A percentile compares a stretch with the other conserved stretches of the same genome.
Evolutionary conservation across 345 rosid genomes (phyloP).

Genomic region (Theobroma cacao): DNA sequence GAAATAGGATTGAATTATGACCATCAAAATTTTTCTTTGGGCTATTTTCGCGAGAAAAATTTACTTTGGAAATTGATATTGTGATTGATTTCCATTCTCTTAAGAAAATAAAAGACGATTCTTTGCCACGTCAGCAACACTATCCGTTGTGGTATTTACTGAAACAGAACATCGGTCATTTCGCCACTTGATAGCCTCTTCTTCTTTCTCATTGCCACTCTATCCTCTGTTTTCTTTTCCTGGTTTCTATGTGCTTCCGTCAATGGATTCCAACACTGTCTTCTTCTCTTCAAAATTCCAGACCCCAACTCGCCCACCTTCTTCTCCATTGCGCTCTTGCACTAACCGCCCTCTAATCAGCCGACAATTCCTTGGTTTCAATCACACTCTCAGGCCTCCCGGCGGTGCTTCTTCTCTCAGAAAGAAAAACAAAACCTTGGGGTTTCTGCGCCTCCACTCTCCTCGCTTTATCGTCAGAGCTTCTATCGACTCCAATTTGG

Average conservation of each 20-base stretch:
- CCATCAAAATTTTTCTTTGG: no score
- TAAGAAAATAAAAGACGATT: background rate
- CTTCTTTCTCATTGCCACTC: conserved; percentile 17
- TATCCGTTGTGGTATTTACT: conserved; percentile 16
- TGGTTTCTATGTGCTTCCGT: conserved; percentile 23
- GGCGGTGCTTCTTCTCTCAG: conserved; percentile 28
- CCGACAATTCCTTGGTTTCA: conserved; percentile 53
- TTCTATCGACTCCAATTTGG: conserved; percentile 44
- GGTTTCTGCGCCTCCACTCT: conserved; percentile 24
- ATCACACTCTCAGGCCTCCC: conserved; percentile 49
- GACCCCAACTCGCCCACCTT: conserved; percentile 31
- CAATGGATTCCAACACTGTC: conserved; percentile 52
- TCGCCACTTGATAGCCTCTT: conserved; percentile 20
- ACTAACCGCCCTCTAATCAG: conserved; percentile 33
- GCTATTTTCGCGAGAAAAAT: no score
- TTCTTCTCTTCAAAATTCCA: conserved; percentile 42
- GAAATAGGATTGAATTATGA: no score
- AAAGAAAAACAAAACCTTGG: conserved; percentile 22
- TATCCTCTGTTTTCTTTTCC: conserved; percentile 16
- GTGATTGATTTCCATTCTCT: background rate
- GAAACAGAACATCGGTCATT: conserved; percentile 13
- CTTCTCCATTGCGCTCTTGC: conserved; percentile 32
- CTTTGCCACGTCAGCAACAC: conserved; percentile 29
- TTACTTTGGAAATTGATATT: background rate
- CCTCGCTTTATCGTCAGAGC: conserved; percentile 45